Evolutionary conservation across 2,329 filamentous ascomycete species (phyloP).

Genomic region (Alternaria hordeiaustralica): DNA sequence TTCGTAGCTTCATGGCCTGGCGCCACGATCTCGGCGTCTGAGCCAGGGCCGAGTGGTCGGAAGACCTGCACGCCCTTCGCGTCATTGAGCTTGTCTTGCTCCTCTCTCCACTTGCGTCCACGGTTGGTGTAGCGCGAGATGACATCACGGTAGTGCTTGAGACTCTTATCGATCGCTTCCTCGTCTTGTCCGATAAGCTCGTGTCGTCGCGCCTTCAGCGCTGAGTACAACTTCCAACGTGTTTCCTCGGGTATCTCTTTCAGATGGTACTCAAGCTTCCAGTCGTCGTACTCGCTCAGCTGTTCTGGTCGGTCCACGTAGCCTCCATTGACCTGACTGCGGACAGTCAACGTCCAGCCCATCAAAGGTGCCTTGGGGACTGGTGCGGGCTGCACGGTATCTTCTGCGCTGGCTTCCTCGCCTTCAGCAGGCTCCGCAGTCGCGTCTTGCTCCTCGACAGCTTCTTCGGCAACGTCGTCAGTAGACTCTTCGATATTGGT

Average conservation of each 20-base stretch:
- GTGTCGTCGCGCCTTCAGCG: slow-evolving; percentile 63
- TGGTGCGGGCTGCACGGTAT: neutral
- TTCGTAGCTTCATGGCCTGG: neutral
- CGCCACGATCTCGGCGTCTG: slow-evolving; percentile 12
- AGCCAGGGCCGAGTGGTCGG: slow-evolving; percentile 40
- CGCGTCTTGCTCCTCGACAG: neutral
- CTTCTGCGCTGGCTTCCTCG: neutral
- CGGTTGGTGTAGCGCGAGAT: slow-evolving; percentile 58
- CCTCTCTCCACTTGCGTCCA: slow-evolving; percentile 66
- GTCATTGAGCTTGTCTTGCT: slow-evolving; percentile 61
- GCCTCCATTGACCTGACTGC: slow-evolving; percentile 73
- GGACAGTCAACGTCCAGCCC: slow-evolving; percentile 74
- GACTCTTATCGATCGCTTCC: slow-evolving; percentile 46
- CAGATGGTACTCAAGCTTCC: slow-evolving; percentile 81
- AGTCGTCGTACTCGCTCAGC: slow-evolving; percentile 58
- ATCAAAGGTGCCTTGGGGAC: slow-evolving; percentile 55
- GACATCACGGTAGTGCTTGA: slow-evolving; percentile 53
- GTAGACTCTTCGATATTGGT: neutral
- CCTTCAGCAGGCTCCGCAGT: neutral
- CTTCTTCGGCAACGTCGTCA: neutral
- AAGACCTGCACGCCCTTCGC: slow-evolving; percentile 49
- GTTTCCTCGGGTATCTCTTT: slow-evolving; percentile 56
- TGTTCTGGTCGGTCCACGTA: slow-evolving; percentile 67
- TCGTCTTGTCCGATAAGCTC: slow-evolving; percentile 49
- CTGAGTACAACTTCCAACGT: slow-evolving; percentile 29